Evolutionary conservation across 179 eudicot species (phyloP).

Genomic region (Spinacia oleracea): DNA sequence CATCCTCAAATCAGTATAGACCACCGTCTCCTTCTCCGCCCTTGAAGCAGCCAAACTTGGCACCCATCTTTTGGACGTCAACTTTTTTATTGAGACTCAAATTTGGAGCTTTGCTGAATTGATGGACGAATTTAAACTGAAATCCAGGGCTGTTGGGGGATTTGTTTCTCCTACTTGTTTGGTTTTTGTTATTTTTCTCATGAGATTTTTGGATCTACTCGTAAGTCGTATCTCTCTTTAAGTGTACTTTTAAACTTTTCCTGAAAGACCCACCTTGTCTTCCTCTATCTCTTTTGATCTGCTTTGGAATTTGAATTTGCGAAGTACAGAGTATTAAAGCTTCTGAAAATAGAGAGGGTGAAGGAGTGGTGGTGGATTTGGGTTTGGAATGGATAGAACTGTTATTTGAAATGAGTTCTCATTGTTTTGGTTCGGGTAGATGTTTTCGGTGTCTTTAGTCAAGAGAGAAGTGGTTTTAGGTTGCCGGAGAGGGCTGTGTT

Average conservation of each 20-base stretch:
- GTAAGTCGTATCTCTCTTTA: neutral
- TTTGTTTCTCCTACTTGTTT: no score
- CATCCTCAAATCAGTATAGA: neutral
- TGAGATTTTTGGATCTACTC: neutral
- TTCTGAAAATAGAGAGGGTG: neutral
- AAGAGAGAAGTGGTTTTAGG: no score
- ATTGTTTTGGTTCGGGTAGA: neutral
- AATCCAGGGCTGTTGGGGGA: no score
- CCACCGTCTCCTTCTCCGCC: neutral
- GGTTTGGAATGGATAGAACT: neutral
- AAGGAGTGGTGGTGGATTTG: neutral
- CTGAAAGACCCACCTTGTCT: neutral
- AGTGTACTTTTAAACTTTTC: neutral
- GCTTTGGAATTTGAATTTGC: neutral
- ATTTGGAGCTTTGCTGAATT: neutral
- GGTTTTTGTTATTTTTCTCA: no score
- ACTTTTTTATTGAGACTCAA: neutral
- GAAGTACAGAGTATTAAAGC: neutral
- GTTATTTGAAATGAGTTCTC: neutral
- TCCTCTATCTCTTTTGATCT: neutral
- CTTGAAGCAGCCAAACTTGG: neutral
- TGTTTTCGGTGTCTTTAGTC: neutral
- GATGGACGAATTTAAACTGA: neutral
- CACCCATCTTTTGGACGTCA: neutral
- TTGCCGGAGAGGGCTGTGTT: neutral